A percentile compares a stretch with the other conserved stretches of the same genome.
Conservation (phyloP, 2,329 filamentous ascomycete species). For the Trichoderma semiorbis region DNA sequence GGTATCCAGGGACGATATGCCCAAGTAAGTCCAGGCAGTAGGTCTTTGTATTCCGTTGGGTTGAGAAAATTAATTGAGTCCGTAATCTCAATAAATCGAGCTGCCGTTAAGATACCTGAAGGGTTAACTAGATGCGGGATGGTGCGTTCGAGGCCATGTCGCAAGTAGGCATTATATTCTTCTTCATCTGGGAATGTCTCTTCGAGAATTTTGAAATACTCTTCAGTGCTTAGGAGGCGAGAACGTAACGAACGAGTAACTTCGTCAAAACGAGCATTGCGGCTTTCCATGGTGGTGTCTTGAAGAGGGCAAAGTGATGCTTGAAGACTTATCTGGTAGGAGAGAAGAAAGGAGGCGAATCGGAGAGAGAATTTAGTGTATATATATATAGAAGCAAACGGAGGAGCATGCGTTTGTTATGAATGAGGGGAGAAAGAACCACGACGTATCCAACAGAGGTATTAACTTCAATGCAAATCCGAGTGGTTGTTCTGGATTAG, state of each 20-base stretch:
- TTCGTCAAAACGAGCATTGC: conserved; percentile 2
- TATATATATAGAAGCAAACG: neutral
- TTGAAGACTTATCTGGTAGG: neutral
- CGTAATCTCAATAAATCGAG: neutral
- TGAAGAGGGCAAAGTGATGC: neutral
- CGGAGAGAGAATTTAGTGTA: neutral
- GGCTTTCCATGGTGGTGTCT: neutral
- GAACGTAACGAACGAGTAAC: neutral
- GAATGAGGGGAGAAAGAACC: neutral
- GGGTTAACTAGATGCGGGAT: neutral
- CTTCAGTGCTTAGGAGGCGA: neutral
- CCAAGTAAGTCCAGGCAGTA: conserved; percentile 3
- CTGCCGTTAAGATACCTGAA: neutral
- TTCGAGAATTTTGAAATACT: neutral
- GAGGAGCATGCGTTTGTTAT: neutral
- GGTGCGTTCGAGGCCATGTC: neutral
- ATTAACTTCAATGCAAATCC: neutral
- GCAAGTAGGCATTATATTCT: neutral
- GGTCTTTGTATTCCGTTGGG: neutral
- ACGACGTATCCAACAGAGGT: no score
- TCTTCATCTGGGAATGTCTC: neutral
- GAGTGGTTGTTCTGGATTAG: neutral
- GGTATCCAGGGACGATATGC: conserved; percentile 4
- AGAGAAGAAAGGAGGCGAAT: neutral
- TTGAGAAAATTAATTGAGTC: conserved; percentile 2